phyloP scores from a whole-genome alignment of 73 alveolate species.

The Stentor coeruleus region DNA sequence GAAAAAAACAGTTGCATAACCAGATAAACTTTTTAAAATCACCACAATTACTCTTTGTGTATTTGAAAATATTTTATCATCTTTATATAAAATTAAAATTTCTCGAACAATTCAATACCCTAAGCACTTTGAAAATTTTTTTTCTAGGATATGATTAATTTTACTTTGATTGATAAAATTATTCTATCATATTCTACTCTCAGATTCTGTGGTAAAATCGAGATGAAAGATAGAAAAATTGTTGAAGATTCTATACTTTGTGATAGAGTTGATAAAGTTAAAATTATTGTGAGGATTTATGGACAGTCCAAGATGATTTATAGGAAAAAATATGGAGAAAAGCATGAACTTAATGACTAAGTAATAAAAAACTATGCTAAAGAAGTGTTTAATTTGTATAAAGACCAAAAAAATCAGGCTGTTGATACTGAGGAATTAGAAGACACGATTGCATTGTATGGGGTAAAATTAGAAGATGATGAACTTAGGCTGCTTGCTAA shows the following conservation, averaged over 20 bases:
- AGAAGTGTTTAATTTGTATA: neutral
- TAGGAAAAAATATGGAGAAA: neutral
- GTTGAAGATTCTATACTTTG: neutral
- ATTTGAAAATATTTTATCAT: no score
- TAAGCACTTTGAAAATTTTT: no score
- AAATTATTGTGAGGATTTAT: neutral
- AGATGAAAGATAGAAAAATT: conserved; percentile 19
- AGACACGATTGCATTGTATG: conserved; percentile 4
- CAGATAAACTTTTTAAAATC: no score
- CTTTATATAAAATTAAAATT: no score
- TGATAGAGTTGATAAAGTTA: neutral
- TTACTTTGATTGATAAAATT: no score
- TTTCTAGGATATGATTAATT: no score
- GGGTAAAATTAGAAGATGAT: conserved; percentile 1
- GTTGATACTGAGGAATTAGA: neutral
- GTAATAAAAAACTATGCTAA: neutral
- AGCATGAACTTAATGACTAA: neutral
- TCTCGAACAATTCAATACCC: no score
- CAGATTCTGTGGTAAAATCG: no score
- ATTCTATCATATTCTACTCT: no score
- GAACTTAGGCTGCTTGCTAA: conserved; percentile 14
- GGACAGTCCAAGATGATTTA: conserved; percentile 19
- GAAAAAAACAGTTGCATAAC: no score
- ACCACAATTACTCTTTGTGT: no score
- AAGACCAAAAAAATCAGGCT: neutral